Evolutionary conservation across 1,139 yeast genomes (phyloP).

Genomic region (Pneumocystis carinii): DNA sequence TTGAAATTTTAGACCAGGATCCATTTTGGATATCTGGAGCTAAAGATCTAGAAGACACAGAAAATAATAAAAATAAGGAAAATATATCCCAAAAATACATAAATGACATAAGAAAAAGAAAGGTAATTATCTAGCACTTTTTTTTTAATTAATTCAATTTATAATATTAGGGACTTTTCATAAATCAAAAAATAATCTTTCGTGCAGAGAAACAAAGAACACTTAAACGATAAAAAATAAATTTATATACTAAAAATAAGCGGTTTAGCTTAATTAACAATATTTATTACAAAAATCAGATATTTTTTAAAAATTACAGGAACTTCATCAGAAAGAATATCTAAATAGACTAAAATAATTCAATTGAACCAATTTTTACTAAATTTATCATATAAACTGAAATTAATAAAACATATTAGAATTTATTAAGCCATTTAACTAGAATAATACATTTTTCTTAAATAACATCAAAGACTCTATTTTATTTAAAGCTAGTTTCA

Average conservation of each 20-base stretch:
- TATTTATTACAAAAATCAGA: no score
- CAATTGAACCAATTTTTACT: neutral
- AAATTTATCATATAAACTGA: neutral
- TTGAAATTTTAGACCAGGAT: conserved; percentile 70
- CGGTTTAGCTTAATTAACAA: no score
- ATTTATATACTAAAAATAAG: neutral
- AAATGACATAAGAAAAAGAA: conserved; percentile 66
- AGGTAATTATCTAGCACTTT: conserved; percentile 19
- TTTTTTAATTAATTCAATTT: neutral
- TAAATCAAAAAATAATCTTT: conserved; percentile 76
- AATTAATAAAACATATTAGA: neutral
- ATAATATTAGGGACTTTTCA: conserved; percentile 45
- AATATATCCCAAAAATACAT: conserved; percentile 78
- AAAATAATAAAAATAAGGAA: conserved; percentile 84
- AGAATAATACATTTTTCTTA: conserved; percentile 29
- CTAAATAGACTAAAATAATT: neutral
- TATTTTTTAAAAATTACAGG: neutral
- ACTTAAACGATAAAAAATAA: conserved; percentile 28
- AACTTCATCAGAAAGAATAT: neutral
- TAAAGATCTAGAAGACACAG: conserved; percentile 84
- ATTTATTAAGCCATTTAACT: conserved; percentile 1
- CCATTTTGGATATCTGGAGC: conserved; percentile 99
- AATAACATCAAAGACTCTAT: conserved; percentile 78
- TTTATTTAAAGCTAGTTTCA: conserved; percentile 68
- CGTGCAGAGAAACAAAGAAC: conserved; percentile 91